Evolutionary conservation across 2,329 filamentous ascomycete species (phyloP), one percentile per base, ranked within the genome.

Genomic region (Fusarium agapanthi): DNA sequence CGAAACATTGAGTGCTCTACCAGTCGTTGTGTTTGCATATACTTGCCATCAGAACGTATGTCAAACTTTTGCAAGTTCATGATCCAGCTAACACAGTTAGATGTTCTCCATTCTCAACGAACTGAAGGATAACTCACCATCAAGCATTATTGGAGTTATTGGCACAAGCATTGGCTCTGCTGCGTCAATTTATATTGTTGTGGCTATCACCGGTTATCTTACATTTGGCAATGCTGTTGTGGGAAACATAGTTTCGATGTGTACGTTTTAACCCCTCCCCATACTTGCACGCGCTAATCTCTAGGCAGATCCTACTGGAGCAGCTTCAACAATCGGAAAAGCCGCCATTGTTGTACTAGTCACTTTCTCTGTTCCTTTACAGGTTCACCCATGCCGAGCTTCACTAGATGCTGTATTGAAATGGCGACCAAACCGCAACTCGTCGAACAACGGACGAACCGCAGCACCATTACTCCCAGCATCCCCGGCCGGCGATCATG

Each of bases 21-120:
- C 96, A 0, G 95, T 99, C 59, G 95, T 98, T 63, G 94, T 99
- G 5, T 99, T 99, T 86, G 96, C 95, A n/a, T 99, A 98, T 81
- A 99, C 96, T 3, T 99, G 96, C 81, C 96, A 99, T 82, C 96
- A 99, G 79, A 99, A 99, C 80, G 94, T 96, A 84, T 74, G 89
- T 37, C 26, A 26, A 55, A 40, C 22, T 9, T 13, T 9, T 30
- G 12, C 32, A 35, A 9, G 18, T 22, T 22, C 20, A 12, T 44
- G 22, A 44, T 26, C 40, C 35, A 26, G 63, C 58, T 77, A 61
- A 61, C 28, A 14, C 35, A 20, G 3, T 35, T 75, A 96, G 93
- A 99, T 99, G 96, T 99, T 99, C 81, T 97, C 95, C 16, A 97
- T 99, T 74, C 85, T 99, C 48, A 99, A 99, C 78, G 96, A 99